A percentile compares a stretch with the other conserved stretches of the same genome.
These are phyloP conservation scores for Picea sitchensis DNA, from an alignment of 75 land plant species.

Conservation along the genomic window DNA sequence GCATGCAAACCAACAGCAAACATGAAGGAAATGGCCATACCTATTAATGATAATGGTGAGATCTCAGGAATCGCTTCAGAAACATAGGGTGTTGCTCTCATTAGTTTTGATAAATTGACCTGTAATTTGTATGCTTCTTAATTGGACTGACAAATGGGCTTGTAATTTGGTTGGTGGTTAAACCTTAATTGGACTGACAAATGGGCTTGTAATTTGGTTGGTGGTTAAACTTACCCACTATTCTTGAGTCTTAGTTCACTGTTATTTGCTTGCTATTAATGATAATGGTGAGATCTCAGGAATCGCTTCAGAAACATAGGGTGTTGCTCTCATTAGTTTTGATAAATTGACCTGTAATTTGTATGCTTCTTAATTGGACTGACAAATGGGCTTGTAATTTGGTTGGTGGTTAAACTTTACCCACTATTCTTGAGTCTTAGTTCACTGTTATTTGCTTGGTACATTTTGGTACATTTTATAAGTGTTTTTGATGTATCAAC, in stretches of 20 bases:
- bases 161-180: neutral
- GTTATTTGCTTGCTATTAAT: constrained; percentile 10
- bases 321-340: neutral
- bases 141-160: too few relatives aligned
- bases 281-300: constrained; percentile 34
- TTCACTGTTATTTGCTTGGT: neutral
- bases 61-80: neutral
- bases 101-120: neutral
- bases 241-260: neutral
- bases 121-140: neutral
- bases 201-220: neutral
- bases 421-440: neutral
- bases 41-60: constrained; percentile 45
- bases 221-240: neutral
- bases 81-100: neutral
- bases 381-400: neutral
- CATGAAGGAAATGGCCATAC: constrained; percentile 33
- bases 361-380: neutral
- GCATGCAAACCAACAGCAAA: constrained; percentile 28
- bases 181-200: too few relatives aligned
- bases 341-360: neutral
- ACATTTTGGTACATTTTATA: neutral
- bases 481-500: neutral
- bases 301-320: neutral
- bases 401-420: neutral